Percentiles rank a stretch among this genome's conserved stretches.
Evolutionary conservation across 768 basidiomycete species (phyloP).

Genomic region (Mycena metata): DNA sequence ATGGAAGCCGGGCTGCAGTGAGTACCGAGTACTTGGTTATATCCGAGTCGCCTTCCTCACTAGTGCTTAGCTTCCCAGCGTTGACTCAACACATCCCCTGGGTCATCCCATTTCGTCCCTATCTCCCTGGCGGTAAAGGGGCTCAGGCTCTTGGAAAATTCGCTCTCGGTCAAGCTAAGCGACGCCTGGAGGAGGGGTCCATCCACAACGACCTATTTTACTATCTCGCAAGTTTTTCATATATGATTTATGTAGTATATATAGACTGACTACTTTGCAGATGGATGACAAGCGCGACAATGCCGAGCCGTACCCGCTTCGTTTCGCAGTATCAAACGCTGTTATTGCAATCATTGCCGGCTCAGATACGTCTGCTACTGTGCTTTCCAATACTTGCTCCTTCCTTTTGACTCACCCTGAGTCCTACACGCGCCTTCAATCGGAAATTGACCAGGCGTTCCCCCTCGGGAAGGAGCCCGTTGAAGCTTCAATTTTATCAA

Average conservation of each 20-base stretch:
- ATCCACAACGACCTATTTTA: conserved; percentile 33
- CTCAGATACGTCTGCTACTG: conserved; percentile 61
- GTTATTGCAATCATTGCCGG: conserved; percentile 57
- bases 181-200: conserved; percentile 19
- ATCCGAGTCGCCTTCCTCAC: no score
- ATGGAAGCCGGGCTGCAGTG: conserved; percentile 22
- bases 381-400: conserved; percentile 55
- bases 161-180: conserved; percentile 16
- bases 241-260: no score
- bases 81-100: conserved; percentile 26
- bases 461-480: conserved; percentile 16
- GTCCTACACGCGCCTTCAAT: conserved; percentile 51
- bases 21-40: background rate
- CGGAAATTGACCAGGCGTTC: conserved; percentile 54
- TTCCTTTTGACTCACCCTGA: conserved; percentile 55
- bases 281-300: conserved; percentile 12
- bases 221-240: conserved; percentile 11
- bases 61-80: conserved; percentile 7
- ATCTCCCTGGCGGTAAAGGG: conserved; percentile 13
- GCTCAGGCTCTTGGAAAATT: conserved; percentile 17
- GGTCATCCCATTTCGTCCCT: background rate
- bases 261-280: background rate
- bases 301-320: conserved; percentile 15
- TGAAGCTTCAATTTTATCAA: conserved; percentile 34
- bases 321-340: conserved; percentile 10